A percentile compares a stretch with the other conserved stretches of the same genome.
Conservation (phyloP, 148 eudicot genomes). For the Spergularia marina region DNA sequence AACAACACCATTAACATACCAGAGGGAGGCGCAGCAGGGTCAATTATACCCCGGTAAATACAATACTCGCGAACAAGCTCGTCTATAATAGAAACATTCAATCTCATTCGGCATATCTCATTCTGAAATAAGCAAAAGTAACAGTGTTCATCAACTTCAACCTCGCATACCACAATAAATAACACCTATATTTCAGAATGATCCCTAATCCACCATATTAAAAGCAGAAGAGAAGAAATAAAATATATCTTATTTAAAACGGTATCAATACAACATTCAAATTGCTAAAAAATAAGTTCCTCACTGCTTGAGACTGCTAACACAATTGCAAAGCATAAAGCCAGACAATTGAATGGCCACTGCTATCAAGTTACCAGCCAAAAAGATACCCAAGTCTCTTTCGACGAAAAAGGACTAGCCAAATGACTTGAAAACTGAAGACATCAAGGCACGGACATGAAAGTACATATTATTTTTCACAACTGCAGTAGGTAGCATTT, state of each 20-base stretch:
- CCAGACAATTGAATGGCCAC: background rate
- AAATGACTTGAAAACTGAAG: background rate
- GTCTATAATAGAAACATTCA: conserved; percentile 68
- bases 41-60: conserved; percentile 85
- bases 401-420: background rate
- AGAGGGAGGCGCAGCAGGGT: conserved; percentile 36
- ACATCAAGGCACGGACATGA: background rate
- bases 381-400: background rate
- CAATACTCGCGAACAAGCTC: conserved; percentile 90
- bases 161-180: background rate
- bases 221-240: background rate
- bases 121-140: conserved; percentile 51
- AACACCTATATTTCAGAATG: background rate
- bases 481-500: background rate
- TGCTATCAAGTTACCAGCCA: background rate
- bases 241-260: background rate
- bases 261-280: background rate
- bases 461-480: background rate
- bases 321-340: background rate
- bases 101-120: conserved; percentile 78
- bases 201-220: background rate
- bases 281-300: background rate
- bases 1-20: conserved; percentile 31
- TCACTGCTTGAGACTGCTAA: background rate
- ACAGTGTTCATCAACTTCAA: conserved; percentile 7